Percentiles rank a stretch among this genome's conserved stretches.
These are phyloP conservation scores for Pochonia chlamydosporia DNA, from an alignment of 2,329 filamentous ascomycete genomes.

Conservation along the genomic window DNA sequence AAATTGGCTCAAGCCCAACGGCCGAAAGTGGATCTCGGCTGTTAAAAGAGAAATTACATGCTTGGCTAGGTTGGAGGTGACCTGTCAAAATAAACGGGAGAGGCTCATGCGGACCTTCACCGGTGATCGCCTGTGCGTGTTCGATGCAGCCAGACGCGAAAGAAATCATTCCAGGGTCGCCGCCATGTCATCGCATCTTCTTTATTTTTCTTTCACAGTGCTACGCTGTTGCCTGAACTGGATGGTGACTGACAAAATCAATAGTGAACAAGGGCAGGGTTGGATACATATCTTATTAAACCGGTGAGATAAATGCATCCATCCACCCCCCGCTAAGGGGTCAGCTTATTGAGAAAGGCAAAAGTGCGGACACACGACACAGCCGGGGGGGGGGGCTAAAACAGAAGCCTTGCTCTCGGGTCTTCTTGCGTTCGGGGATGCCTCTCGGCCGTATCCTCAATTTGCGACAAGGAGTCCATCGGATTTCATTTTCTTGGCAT, in stretches of 20 bases:
- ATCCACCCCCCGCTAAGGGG: background rate
- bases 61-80: background rate
- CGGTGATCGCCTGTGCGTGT: conserved; percentile 18
- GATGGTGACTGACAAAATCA: conserved; percentile 3
- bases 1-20: background rate
- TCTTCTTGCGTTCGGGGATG: conserved; percentile 1
- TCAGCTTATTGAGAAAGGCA: background rate
- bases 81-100: conserved; percentile 6
- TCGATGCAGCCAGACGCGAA: conserved; percentile 7
- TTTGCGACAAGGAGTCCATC: conserved; percentile 1
- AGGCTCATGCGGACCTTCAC: conserved; percentile 15
- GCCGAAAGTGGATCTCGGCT: conserved; percentile 1
- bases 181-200: background rate
- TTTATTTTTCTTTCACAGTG: background rate
- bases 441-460: conserved; percentile 4
- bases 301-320: background rate
- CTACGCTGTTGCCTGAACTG: conserved; percentile 6
- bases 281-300: background rate
- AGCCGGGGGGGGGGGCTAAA: background rate
- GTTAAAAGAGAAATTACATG: background rate
- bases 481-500: conserved; percentile 7
- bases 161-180: background rate
- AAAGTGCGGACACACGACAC: background rate
- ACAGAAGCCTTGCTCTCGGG: background rate
- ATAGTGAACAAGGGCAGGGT: background rate